Evolutionary conservation across 345 rosid genomes (phyloP).

Genomic region (Garcia nutans): DNA sequence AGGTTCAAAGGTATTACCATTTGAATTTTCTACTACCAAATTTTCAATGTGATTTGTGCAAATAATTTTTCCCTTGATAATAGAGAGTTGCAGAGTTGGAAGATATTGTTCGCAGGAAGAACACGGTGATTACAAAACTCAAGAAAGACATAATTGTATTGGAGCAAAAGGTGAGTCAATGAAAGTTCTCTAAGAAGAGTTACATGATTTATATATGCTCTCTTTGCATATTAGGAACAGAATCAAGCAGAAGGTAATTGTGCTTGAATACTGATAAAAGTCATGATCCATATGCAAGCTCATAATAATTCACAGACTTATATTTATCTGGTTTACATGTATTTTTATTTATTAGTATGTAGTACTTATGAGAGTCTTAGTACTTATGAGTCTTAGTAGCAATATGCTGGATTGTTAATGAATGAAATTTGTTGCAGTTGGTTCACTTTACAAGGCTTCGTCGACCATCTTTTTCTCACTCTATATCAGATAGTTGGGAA

Average conservation of each 20-base stretch:
- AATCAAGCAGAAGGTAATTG: neutral
- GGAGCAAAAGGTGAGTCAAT: constrained; percentile 72
- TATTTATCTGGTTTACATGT: neutral
- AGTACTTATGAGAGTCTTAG: neutral
- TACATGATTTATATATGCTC: neutral
- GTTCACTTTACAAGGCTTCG: constrained; percentile 65
- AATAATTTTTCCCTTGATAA: constrained; percentile 4
- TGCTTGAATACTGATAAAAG: neutral
- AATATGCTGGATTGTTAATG: neutral
- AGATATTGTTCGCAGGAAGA: constrained; percentile 72
- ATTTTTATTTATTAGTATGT: neutral
- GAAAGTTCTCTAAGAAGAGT: neutral
- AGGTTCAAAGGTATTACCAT: constrained; percentile 54
- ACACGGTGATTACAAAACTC: constrained; percentile 60
- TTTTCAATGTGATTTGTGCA: neutral
- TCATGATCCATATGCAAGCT: neutral
- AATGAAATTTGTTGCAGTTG: constrained; percentile 32
- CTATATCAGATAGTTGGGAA: constrained; percentile 35
- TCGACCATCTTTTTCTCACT: constrained; percentile 48
- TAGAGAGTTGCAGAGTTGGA: constrained; percentile 85
- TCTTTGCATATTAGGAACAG: neutral
- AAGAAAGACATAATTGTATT: constrained; percentile 65
- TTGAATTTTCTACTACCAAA: neutral
- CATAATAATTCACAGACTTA: neutral
- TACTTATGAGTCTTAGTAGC: too few species aligned